Conservation (phyloP, 1,284 basidiomycete species). For the Peniophora sp. region DNA sequence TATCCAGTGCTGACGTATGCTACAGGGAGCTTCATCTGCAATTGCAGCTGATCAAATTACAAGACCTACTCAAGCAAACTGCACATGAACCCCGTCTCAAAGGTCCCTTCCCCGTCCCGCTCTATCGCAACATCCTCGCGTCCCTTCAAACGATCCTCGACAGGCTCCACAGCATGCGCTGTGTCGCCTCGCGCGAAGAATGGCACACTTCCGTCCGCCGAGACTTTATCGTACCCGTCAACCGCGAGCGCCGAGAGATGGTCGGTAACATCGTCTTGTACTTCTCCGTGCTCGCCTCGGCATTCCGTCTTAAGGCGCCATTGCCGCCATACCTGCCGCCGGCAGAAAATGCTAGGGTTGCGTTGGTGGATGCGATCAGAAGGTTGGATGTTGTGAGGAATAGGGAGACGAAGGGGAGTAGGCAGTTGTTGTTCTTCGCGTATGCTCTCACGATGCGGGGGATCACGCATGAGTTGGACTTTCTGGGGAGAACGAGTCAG, state of each 20-base stretch:
- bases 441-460: slow-evolving; percentile 92
- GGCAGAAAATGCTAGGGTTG: slow-evolving; percentile 74
- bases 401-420: slow-evolving; percentile 64
- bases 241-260: slow-evolving; percentile 83
- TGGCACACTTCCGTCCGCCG: slow-evolving; percentile 72
- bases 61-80: slow-evolving; percentile 78
- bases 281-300: slow-evolving; percentile 82
- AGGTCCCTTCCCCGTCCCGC: slow-evolving; percentile 78
- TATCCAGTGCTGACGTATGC: slow-evolving; percentile 5
- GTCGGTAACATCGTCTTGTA: slow-evolving; percentile 90
- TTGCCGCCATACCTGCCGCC: slow-evolving; percentile 94
- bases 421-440: slow-evolving; percentile 87
- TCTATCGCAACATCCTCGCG: slow-evolving; percentile 81
- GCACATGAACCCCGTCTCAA: slow-evolving; percentile 92
- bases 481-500: slow-evolving; percentile 71
- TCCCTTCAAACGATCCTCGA: slow-evolving; percentile 87
- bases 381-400: slow-evolving; percentile 78
- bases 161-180: slow-evolving; percentile 89
- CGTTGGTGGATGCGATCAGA: slow-evolving; percentile 77
- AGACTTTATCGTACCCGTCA: slow-evolving; percentile 88
- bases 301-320: slow-evolving; percentile 85
- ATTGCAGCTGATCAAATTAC: slow-evolving; percentile 79
- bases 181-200: slow-evolving; percentile 88
- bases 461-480: slow-evolving; percentile 81
- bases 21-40: slow-evolving; percentile 90